Evolutionary conservation across 1,284 basidiomycete genomes (phyloP), one percentile per base, ranked within the genome.

Genomic region (Pterulicium gracile): DNA sequence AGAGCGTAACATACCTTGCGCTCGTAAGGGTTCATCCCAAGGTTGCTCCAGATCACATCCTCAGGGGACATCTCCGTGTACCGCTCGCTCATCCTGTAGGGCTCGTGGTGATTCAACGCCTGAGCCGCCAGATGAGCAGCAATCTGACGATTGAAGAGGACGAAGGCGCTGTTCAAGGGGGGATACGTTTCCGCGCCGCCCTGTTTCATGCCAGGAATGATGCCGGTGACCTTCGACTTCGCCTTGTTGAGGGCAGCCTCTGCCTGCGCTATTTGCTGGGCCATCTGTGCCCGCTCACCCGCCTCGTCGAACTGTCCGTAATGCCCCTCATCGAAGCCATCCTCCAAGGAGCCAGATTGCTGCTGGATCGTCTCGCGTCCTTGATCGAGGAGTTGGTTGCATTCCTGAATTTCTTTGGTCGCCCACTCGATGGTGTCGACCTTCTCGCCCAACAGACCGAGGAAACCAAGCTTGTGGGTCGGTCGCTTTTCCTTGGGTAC

Each of bases 391-490:
- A 73, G 54, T 24, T 58, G 56, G 23, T 69, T 77, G 45, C 77
- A 77, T 2, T 65, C 59, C 3, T 67, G 62, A 45, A 92, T 80
- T 56, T 89, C 79, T 23, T 72, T 64, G 24, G 92, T 77, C 42
- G 82, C 81, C 92, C 93, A 98, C 1, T 91, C 81, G 58, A 98
- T 92, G 1, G 82, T 75, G 65, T 98, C 95, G 3, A 94, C 89
- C 64, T 95, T 90, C 60, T 90, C 64, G 2, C 86, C 85, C 5
- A 74, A 67, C 40, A 87, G 78, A 18, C 85, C 65, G 3, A 73
- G 53, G 51, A 61, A 55, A 42, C 74, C 61, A 18, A 96, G 76
- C 46, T 86, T 83, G 61, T 89, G 88, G 0, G 79, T 81, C 0
- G 95, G 95, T 2, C 94, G 77, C 53, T 88, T 68, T 14, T 74